Percentiles rank a stretch among this genome's conserved stretches.
These are phyloP conservation scores for Leccinum incarnatum DNA, from an alignment of 768 basidiomycete species.

Conservation along the genomic window DNA sequence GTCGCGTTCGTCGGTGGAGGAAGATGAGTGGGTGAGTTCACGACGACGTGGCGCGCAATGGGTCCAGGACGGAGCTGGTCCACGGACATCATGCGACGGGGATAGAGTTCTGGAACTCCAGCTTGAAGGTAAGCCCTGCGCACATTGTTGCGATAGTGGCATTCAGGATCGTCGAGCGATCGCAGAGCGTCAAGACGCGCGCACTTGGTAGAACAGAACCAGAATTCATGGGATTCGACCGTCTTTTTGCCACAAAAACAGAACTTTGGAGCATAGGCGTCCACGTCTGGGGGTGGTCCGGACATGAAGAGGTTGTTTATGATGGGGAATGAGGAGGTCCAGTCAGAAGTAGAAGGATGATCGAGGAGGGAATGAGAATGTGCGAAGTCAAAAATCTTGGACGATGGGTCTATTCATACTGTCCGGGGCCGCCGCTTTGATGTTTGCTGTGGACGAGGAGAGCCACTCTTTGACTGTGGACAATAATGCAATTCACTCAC, in stretches of 20 bases:
- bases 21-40: not conserved
- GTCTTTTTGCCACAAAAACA: constrained; percentile 30
- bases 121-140: constrained; percentile 14
- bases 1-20: not conserved
- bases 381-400: not conserved
- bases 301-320: constrained; percentile 1
- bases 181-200: constrained; percentile 28
- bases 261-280: constrained; percentile 12
- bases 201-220: constrained; percentile 28
- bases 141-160: constrained; percentile 26
- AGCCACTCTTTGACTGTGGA: not conserved
- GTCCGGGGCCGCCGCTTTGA: constrained; percentile 5
- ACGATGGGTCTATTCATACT: constrained; percentile 14
- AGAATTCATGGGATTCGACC: constrained; percentile 25
- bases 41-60: not conserved
- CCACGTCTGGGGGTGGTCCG: constrained; percentile 6
- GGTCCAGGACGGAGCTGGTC: not conserved
- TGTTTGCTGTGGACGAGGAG: constrained; percentile 6
- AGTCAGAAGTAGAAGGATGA: not conserved
- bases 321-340: not conserved
- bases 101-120: not conserved
- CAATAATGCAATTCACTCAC: constrained; percentile 13
- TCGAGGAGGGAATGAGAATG: too few species aligned
- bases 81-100: constrained; percentile 13
- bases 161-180: constrained; percentile 19